phyloP scores from a whole-genome alignment of 495 filamentous ascomycete species.

The Bryoglossum gracile region DNA sequence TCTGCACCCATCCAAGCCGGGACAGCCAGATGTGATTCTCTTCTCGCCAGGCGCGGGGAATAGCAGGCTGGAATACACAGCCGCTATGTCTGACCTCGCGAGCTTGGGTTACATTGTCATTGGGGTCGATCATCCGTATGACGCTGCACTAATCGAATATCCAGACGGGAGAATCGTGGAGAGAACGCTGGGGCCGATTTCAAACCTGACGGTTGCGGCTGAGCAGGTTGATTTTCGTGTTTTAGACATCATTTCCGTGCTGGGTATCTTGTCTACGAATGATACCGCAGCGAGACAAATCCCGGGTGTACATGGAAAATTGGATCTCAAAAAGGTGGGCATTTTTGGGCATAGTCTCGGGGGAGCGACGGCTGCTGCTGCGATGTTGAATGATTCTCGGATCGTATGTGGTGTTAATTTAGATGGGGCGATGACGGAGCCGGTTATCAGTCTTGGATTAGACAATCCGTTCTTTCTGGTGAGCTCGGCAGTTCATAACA shows the following conservation, averaged over 20 bases:
- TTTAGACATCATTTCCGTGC: constrained; percentile 29
- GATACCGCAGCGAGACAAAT: constrained; percentile 3
- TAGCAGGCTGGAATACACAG: constrained; percentile 34
- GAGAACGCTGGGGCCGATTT: constrained; percentile 16
- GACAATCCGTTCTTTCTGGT: constrained; percentile 3
- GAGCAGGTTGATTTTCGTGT: background rate
- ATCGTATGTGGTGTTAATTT: constrained; percentile 7
- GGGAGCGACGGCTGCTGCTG: constrained; percentile 3
- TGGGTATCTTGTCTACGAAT: constrained; percentile 27
- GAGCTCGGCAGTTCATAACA: constrained; percentile 3
- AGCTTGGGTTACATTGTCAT: constrained; percentile 41
- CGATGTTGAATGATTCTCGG: background rate
- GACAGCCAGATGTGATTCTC: constrained; percentile 24
- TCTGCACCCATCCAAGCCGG: background rate
- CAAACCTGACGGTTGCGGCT: constrained; percentile 2
- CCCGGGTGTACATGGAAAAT: constrained; percentile 15
- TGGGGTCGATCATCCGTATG: constrained; percentile 42
- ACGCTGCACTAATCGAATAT: constrained; percentile 38
- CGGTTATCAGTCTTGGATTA: background rate
- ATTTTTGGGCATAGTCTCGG: constrained; percentile 48
- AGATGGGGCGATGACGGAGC: constrained; percentile 3
- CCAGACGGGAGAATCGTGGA: constrained; percentile 34
- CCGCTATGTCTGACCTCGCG: constrained; percentile 35
- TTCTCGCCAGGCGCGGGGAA: constrained; percentile 32
- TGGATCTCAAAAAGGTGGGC: constrained; percentile 23